Conservation (phyloP, 202 grass and related monocot species). For the Hordeum pubiflorum region DNA sequence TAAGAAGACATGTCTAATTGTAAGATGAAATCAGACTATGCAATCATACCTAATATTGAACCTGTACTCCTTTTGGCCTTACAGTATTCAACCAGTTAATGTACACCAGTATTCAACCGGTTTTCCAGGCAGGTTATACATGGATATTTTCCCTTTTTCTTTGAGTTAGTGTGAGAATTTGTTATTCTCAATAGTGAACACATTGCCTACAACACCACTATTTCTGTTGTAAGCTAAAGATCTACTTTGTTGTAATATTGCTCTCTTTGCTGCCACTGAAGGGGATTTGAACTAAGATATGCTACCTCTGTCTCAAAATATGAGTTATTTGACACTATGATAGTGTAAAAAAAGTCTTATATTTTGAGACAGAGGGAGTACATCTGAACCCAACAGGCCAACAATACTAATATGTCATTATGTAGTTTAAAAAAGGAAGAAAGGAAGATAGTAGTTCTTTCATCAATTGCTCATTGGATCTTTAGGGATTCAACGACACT, state of each 20-base stretch:
- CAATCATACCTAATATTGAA: not conserved
- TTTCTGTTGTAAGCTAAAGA: not conserved
- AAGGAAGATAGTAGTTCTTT: not conserved
- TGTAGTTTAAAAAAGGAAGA: not conserved
- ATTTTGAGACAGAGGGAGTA: not conserved
- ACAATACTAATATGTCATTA: not conserved
- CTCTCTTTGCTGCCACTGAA: not conserved
- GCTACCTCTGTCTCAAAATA: too few species aligned
- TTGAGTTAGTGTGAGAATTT: not conserved
- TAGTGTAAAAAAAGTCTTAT: too few species aligned
- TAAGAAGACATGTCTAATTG: not conserved
- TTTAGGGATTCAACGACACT: constrained; percentile 12
- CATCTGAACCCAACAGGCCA: not conserved
- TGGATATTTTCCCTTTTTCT: not conserved
- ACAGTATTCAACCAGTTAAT: not conserved
- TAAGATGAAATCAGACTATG: not conserved
- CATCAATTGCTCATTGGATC: not conserved
- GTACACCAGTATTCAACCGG: not conserved
- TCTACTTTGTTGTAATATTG: not conserved
- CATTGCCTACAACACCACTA: not conserved
- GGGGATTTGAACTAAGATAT: not conserved
- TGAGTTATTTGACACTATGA: too few species aligned
- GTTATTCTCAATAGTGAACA: not conserved
- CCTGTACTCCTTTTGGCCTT: not conserved
- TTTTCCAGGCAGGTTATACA: not conserved